A percentile compares a stretch with the other conserved stretches of the same genome.
Conservation (phyloP, 192 early-diverging fungal genomes). For the Radiomyces spectabilis region DNA sequence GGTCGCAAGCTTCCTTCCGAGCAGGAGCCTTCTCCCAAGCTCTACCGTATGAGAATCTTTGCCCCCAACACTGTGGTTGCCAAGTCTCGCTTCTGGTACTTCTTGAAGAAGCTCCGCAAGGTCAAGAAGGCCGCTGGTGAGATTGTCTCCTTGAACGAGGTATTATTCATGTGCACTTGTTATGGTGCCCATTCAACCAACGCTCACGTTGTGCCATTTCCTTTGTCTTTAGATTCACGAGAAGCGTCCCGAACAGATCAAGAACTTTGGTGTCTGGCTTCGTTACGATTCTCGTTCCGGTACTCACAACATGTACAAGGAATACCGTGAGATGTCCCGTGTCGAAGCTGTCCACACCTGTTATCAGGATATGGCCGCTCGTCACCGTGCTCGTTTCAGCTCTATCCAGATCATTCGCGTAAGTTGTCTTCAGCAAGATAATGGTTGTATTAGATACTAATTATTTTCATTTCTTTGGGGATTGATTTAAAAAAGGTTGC, state of each 20-base stretch:
- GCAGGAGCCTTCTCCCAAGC: slow-evolving; percentile 83
- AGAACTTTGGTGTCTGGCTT: slow-evolving; percentile 99
- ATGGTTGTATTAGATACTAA: background rate
- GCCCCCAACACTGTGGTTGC: slow-evolving; percentile 97
- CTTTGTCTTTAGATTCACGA: slow-evolving; percentile 65
- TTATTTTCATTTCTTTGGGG: background rate
- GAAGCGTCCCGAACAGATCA: slow-evolving; percentile 82
- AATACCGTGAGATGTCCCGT: slow-evolving; percentile 95
- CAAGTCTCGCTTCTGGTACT: slow-evolving; percentile 99
- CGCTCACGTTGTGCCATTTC: background rate
- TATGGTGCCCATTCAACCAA: too few relatives aligned
- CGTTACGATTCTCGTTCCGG: slow-evolving; percentile 99
- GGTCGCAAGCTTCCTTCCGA: slow-evolving; percentile 88
- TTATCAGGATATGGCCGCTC: slow-evolving; percentile 97
- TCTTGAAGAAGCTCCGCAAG: slow-evolving; percentile 95
- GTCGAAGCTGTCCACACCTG: slow-evolving; percentile 56
- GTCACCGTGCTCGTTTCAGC: slow-evolving; percentile 92
- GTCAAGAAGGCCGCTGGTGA: slow-evolving; percentile 98
- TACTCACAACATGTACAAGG: slow-evolving; percentile 99
- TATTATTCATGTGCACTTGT: slow-evolving; percentile 5
- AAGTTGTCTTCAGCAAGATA: slow-evolving; percentile 52
- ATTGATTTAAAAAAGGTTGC: background rate
- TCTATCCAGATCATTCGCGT: slow-evolving; percentile 98
- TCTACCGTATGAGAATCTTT: slow-evolving; percentile 97
- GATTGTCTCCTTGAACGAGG: slow-evolving; percentile 92